A percentile compares a stretch with the other conserved stretches of the same genome.
Evolutionary conservation across 352 stramenopile genomes (phyloP).

Genomic region (Aphanomyces astaci): DNA sequence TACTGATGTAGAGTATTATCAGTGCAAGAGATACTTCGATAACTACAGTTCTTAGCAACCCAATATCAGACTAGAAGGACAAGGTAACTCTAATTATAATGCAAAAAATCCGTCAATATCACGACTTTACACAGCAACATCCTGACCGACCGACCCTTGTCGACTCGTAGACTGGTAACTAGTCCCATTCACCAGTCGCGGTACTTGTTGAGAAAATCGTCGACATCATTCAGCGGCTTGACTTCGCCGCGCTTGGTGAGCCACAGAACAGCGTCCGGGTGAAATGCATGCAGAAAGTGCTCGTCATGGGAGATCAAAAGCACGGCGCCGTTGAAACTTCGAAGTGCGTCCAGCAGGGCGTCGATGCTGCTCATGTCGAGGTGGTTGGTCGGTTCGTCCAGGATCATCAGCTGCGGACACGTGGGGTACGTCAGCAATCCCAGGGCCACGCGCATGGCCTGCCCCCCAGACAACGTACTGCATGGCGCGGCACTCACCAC

Average conservation of each 20-base stretch:
- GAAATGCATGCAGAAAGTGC: conserved; percentile 34
- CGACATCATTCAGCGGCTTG: conserved; percentile 5
- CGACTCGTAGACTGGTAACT: too few species aligned
- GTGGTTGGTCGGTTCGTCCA: conserved; percentile 84
- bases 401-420: conserved; percentile 73
- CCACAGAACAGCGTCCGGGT: conserved; percentile 10
- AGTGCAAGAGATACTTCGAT: too few species aligned
- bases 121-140: too few species aligned
- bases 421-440: conserved; percentile 38
- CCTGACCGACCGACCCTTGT: too few species aligned
- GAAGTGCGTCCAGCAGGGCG: conserved; percentile 36
- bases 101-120: too few species aligned
- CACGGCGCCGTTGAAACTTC: conserved; percentile 44
- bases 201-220: conserved; percentile 20
- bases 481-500: conserved; percentile 3
- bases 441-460: conserved; percentile 7
- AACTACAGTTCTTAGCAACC: too few species aligned
- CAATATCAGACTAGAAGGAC: too few species aligned
- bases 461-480: background rate
- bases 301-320: conserved; percentile 63
- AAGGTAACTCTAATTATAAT: too few species aligned
- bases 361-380: conserved; percentile 62
- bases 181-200: too few species aligned
- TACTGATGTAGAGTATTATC: too few species aligned
- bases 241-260: conserved; percentile 22